Evolutionary conservation across 768 basidiomycete genomes (phyloP).

Genomic region (Boletus vermiculosoides): DNA sequence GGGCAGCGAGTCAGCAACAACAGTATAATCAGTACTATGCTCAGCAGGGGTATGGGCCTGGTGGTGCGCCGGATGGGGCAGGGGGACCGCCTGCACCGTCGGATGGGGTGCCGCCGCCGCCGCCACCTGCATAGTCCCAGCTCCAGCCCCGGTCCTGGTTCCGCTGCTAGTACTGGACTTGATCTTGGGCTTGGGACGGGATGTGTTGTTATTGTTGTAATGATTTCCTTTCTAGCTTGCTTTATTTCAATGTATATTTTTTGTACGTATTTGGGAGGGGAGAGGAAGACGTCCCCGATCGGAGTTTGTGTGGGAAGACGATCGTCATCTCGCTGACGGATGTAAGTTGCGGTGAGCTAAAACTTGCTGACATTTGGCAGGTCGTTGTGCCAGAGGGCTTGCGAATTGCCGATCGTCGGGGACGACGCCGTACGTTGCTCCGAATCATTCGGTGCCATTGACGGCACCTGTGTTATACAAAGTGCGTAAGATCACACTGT

Average conservation of each 20-base stretch:
- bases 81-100: slow-evolving; percentile 29
- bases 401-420: too few species aligned
- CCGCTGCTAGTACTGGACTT: background rate
- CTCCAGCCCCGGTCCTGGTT: background rate
- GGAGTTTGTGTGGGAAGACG: background rate
- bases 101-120: slow-evolving; percentile 17
- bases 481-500: too few species aligned
- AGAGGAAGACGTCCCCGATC: background rate
- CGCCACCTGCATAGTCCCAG: slow-evolving; percentile 24
- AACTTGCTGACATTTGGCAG: too few species aligned
- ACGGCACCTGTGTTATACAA: too few species aligned
- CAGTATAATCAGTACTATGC: slow-evolving; percentile 77
- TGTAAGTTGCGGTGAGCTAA: background rate
- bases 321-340: background rate
- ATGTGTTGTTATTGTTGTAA: slow-evolving; percentile 15
- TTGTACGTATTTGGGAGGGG: slow-evolving; percentile 1
- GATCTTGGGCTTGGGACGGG: slow-evolving; percentile 1
- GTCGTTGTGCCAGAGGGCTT: too few species aligned
- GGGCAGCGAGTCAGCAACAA: slow-evolving; percentile 64
- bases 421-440: too few species aligned
- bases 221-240: slow-evolving; percentile 26
- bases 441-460: too few species aligned
- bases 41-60: slow-evolving; percentile 48
- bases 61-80: slow-evolving; percentile 5
- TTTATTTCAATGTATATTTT: slow-evolving; percentile 35